These are phyloP conservation scores for Fusarium incarnatum DNA, from an alignment of 2,329 filamentous ascomycete species.

Conservation along the genomic window DNA sequence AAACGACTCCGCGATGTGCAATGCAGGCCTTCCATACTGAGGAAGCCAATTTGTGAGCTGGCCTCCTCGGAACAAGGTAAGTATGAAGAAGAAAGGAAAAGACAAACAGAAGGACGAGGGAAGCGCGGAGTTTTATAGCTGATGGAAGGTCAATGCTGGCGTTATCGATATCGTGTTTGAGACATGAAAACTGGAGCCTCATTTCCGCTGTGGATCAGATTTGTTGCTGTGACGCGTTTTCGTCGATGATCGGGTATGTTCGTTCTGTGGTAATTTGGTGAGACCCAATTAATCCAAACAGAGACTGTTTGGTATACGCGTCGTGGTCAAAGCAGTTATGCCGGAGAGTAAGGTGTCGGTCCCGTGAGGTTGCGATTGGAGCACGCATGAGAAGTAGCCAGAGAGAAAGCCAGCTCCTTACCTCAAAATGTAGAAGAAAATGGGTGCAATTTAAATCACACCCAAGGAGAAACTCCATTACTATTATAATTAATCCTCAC, in stretches of 20 bases:
- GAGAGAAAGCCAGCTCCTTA: no score
- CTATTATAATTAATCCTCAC: neutral
- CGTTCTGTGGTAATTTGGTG: no score
- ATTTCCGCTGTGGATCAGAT: neutral
- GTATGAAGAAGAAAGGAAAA: conserved; percentile 22
- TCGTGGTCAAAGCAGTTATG: neutral
- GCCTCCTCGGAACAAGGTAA: conserved; percentile 5
- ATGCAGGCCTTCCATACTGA: conserved; percentile 3
- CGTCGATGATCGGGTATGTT: neutral
- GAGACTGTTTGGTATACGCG: neutral
- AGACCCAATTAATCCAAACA: neutral
- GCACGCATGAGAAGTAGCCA: neutral
- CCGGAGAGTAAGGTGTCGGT: neutral
- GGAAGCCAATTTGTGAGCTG: no score
- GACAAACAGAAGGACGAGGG: neutral
- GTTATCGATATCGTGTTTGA: neutral
- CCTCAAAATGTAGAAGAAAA: no score
- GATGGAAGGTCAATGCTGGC: neutral
- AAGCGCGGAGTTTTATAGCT: neutral
- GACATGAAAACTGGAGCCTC: neutral
- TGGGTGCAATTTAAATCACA: neutral
- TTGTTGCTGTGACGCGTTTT: neutral
- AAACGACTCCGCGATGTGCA: conserved; percentile 22
- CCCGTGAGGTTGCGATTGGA: fast-evolving
- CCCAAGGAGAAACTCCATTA: no score